Percentiles rank a stretch among this genome's conserved stretches.
Conservation (phyloP, 1,139 yeast genomes). For the Blastobotrys apis region DNA sequence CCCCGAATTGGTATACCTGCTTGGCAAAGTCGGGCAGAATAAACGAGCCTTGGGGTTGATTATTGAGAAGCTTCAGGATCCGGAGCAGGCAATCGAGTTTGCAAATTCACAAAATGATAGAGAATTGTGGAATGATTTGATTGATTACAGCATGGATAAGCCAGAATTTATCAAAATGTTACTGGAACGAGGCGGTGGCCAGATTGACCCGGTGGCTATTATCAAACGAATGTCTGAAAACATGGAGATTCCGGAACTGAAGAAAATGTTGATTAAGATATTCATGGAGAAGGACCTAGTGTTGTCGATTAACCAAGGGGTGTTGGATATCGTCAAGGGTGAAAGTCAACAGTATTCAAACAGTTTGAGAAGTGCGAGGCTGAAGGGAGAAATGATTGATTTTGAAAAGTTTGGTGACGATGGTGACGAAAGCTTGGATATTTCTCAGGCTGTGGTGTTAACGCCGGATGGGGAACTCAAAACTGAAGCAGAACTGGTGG, state of each 20-base stretch:
- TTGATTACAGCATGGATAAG: conserved; percentile 64
- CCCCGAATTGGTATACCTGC: conserved; percentile 73
- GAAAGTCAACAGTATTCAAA: conserved; percentile 44
- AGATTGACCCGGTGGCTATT: conserved; percentile 66
- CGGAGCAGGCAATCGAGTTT: conserved; percentile 75
- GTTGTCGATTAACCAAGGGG: conserved; percentile 52
- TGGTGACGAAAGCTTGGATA: conserved; percentile 1
- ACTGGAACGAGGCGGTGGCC: conserved; percentile 38
- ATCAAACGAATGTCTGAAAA: conserved; percentile 59
- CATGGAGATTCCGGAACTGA: conserved; percentile 62
- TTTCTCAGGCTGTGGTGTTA: conserved; percentile 4
- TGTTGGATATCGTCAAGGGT: conserved; percentile 56
- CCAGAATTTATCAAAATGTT: conserved; percentile 73
- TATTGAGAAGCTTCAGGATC: conserved; percentile 71
- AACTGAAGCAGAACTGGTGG: conserved; percentile 33
- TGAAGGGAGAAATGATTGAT: conserved; percentile 18
- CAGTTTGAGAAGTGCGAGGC: conserved; percentile 19
- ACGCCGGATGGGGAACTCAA: conserved; percentile 22
- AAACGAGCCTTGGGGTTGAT: conserved; percentile 71
- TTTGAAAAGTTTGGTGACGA: background rate
- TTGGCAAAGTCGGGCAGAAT: conserved; percentile 81
- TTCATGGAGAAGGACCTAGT: conserved; percentile 62
- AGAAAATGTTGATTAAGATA: conserved; percentile 56
- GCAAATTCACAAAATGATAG: conserved; percentile 67
- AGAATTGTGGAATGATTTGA: conserved; percentile 74